A percentile compares a stretch with the other conserved stretches of the same genome.
Evolutionary conservation across 2,329 filamentous ascomycete genomes (phyloP).

Genomic region (Colletotrichum australisinense): DNA sequence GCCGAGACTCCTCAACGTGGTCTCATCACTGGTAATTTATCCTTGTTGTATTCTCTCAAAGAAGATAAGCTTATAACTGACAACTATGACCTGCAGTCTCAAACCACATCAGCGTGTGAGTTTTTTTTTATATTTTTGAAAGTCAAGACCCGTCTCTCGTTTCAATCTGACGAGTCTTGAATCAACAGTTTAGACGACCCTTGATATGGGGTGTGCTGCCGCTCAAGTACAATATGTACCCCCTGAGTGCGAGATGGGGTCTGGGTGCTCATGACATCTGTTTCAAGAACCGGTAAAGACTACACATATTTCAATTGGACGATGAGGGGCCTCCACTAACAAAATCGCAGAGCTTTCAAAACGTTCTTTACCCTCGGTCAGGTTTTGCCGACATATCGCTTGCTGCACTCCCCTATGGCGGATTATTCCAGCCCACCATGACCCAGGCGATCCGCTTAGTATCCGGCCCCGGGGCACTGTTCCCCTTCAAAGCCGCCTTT

Average conservation of each 20-base stretch:
- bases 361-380: constrained; percentile 92
- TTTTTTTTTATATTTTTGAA: constrained; percentile 41
- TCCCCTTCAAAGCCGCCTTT: constrained; percentile 21
- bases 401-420: constrained; percentile 82
- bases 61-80: constrained; percentile 12
- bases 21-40: constrained; percentile 73
- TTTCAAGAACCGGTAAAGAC: constrained; percentile 80
- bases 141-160: constrained; percentile 20
- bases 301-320: not conserved
- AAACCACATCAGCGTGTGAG: constrained; percentile 90
- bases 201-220: constrained; percentile 93
- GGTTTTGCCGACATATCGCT: constrained; percentile 88
- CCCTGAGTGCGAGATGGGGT: constrained; percentile 85
- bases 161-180: constrained; percentile 18
- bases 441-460: constrained; percentile 87
- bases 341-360: constrained; percentile 66
- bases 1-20: constrained; percentile 76
- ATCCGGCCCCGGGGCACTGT: constrained; percentile 59
- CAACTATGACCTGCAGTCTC: constrained; percentile 68
- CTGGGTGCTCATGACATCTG: constrained; percentile 96
- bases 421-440: constrained; percentile 90
- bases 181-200: constrained; percentile 83
- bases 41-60: not conserved
- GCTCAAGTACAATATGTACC: constrained; percentile 75
- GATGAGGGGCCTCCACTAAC: constrained; percentile 20